phyloP scores from a whole-genome alignment of 306 rosid species.

The Cercis canadensis region DNA sequence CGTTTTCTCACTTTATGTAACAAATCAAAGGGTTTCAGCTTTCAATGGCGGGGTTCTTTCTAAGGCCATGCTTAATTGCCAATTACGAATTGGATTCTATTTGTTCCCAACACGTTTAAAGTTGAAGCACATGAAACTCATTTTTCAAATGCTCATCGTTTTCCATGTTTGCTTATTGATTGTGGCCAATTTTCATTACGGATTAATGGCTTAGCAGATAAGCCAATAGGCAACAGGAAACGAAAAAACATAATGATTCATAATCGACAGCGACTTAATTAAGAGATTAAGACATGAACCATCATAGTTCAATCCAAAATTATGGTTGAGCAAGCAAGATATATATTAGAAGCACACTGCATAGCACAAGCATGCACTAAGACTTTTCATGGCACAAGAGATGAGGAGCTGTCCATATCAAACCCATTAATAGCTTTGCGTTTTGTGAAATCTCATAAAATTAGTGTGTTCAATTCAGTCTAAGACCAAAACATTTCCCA shows the following conservation, averaged over 20 bases:
- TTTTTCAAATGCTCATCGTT: constrained; percentile 17
- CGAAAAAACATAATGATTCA: neutral
- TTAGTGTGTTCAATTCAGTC: neutral
- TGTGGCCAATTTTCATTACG: constrained; percentile 9
- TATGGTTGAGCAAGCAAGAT: neutral
- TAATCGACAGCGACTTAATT: no score
- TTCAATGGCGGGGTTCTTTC: neutral
- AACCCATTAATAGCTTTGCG: neutral
- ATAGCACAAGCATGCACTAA: no score
- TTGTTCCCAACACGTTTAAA: neutral
- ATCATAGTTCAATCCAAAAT: neutral
- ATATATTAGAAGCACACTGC: no score
- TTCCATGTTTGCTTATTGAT: neutral
- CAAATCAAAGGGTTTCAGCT: constrained; percentile 5
- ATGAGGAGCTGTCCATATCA: no score
- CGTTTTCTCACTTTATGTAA: no score
- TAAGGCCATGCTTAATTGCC: no score
- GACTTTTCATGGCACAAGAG: no score
- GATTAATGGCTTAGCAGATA: constrained; percentile 1
- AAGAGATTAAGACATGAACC: neutral
- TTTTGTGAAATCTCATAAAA: neutral
- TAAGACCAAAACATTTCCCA: neutral
- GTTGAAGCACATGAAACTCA: neutral
- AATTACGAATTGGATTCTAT: no score
- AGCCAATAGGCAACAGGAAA: neutral